Evolutionary conservation across 495 filamentous ascomycete species (phyloP), one percentile per base, ranked within the genome.

Genomic region (Neurospora sp.): DNA sequence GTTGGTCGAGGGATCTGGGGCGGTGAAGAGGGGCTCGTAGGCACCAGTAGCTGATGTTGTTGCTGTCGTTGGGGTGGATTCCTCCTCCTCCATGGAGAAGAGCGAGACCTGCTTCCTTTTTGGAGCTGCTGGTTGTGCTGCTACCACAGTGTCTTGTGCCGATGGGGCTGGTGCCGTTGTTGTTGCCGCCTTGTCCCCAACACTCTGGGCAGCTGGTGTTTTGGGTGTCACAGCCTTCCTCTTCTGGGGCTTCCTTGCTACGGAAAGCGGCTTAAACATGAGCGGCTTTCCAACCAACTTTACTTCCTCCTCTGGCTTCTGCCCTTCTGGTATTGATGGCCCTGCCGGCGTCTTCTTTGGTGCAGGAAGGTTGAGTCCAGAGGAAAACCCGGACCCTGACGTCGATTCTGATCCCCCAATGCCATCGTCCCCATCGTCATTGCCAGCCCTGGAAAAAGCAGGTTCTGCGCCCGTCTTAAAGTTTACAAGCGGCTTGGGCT

Each of bases 201-300:
- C 31, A 66, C 14, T 35, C 54, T 35, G 54, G 27, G 69, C 14
- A 8, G 41, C 54, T 23, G 77, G 31, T 9, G 72, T 41, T 10
- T 23, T 31, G 9, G 48, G 5, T 14, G 46, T 48, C 71, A 77
- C 77, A 62, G 75, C 74, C 40, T 76, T 79, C 44, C 73, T 76
- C 23, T 76, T 74, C 39, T 31, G 46, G 4, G 73, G 73, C 72
- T 90, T 92, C 54, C 91, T 84, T 23, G 88, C 87, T 10, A 97
- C 93, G 3, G 93, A 96, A 35, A 97, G 80, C 2, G 94, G 94
- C 79, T 91, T 93, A 81, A 98, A 97, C 89, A 93, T 94, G 77
- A 92, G 89, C 27, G 92, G 86, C 75, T 93, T 94, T 7, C 91
- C 92, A 44, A 90, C 88, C 18, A 92, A 76, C 78, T 93, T 91